Base-by-base conservation (phyloP, 345 rosid species). In the Eucalyptus regnans region DNA sequence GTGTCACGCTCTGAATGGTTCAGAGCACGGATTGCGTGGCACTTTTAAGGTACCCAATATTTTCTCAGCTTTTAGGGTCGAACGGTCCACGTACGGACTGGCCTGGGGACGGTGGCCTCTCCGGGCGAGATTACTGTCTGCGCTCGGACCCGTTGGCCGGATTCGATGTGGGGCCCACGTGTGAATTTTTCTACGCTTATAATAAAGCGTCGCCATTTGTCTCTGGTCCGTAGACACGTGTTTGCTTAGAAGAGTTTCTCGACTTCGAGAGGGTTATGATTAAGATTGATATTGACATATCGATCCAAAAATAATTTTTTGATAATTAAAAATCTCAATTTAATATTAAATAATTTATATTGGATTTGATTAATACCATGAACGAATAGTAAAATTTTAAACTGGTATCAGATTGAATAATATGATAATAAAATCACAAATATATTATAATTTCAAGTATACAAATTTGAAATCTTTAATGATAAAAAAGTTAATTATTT, bases 181-280 rank as follows among this genome's bases (percentile, higher is more conserved):
- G 71, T 15, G 17, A 13, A 13, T 7, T 12, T 12, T 56, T 23
- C 62, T 56, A 56, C 60, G 27, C 71, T 14, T 62, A 62, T 1
- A 18, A 64, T 37, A 3, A 7, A 29, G 56, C 12, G 68, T 62
- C 7, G 33, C 71, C 8, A 3, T 29, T 60, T 13, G 71, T 33
- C 0, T 0, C 0, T 29, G 71, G 9, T 62, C 71, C 71, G 0
- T 62, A 3, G 33, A 62, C 31, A 29, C 3, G 3, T 7, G 16
- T 62, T 15, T n/a, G 58, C 25, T 52, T 52, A 52, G 0, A 52
- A 60, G n/a, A 60, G n/a, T 60, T 56, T 27, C 66, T 25, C 0
- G 14, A 58, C n/a, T 25, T 58, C 15, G 15, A 25, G 66, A 60
- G 66, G 0, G 2, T 58, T 12, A 60, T 27, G 66, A 25, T 58